Evolutionary conservation across 495 filamentous ascomycete genomes (phyloP).

Genomic region (Extremus antarcticus): DNA sequence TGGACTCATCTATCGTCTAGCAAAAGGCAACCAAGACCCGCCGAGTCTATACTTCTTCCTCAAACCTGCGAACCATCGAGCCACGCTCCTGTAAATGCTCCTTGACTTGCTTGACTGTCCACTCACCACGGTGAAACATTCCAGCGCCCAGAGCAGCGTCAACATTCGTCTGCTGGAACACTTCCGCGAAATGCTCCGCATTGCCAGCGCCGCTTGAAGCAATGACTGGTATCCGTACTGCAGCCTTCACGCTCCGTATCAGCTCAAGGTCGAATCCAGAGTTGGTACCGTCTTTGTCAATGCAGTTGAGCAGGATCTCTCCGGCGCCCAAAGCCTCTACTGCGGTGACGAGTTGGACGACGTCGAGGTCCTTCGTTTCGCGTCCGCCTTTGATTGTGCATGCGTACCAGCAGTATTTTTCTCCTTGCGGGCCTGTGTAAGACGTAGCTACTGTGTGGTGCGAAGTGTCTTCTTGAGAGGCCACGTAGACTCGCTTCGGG

Average conservation of each 20-base stretch:
- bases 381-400: constrained; percentile 93
- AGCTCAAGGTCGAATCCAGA: constrained; percentile 91
- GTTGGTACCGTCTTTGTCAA: constrained; percentile 93
- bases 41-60: constrained; percentile 36
- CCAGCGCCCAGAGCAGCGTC: constrained; percentile 92
- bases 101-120: constrained; percentile 92
- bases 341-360: constrained; percentile 71
- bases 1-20: not conserved
- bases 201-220: constrained; percentile 88
- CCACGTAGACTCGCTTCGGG: constrained; percentile 80
- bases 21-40: too few relatives aligned
- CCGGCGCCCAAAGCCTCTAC: constrained; percentile 95
- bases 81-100: constrained; percentile 59
- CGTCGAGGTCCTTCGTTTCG: constrained; percentile 83
- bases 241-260: constrained; percentile 71
- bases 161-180: constrained; percentile 72
- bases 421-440: constrained; percentile 60
- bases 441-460: constrained; percentile 69
- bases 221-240: constrained; percentile 85
- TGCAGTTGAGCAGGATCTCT: constrained; percentile 92
- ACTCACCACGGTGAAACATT: constrained; percentile 95
- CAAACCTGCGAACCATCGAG: constrained; percentile 65
- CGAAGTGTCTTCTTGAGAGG: constrained; percentile 55
- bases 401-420: constrained; percentile 89
- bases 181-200: constrained; percentile 81